Percentiles rank a stretch among this genome's conserved stretches.
These are phyloP conservation scores for Aspergillus cavernicola DNA, from an alignment of 495 filamentous ascomycete genomes.

Conservation along the genomic window DNA sequence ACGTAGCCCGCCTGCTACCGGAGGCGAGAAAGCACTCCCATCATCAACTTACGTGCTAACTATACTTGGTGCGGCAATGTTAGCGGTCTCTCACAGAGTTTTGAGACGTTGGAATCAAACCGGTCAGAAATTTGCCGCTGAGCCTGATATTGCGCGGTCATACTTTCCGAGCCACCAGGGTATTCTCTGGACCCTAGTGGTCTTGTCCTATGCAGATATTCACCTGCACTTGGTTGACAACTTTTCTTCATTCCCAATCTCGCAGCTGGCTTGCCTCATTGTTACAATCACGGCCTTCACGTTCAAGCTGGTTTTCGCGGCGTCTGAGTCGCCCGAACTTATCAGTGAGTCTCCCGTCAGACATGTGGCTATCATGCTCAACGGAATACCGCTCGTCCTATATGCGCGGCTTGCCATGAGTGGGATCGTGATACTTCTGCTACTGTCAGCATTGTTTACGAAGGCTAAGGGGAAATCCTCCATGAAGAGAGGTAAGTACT, in stretches of 20 bases:
- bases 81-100: constrained; percentile 53
- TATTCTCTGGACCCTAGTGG: constrained; percentile 72
- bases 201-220: constrained; percentile 60
- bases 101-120: constrained; percentile 90
- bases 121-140: constrained; percentile 88
- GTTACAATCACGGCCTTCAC: constrained; percentile 55
- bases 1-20: not conserved
- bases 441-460: constrained; percentile 21
- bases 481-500: constrained; percentile 16
- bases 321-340: constrained; percentile 82
- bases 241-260: constrained; percentile 26
- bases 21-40: not conserved
- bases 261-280: constrained; percentile 17
- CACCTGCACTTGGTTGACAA: constrained; percentile 31
- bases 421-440: constrained; percentile 44
- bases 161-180: constrained; percentile 59
- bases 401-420: constrained; percentile 42
- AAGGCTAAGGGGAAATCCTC: not conserved
- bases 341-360: constrained; percentile 52
- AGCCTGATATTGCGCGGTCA: constrained; percentile 72
- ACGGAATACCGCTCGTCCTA: constrained; percentile 44
- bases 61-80: constrained; percentile 18
- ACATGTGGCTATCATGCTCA: constrained; percentile 45
- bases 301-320: constrained; percentile 81
- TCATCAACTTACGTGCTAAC: not conserved